Conservation (phyloP, 306 rosid genomes). For the Cucumis hystrix region DNA sequence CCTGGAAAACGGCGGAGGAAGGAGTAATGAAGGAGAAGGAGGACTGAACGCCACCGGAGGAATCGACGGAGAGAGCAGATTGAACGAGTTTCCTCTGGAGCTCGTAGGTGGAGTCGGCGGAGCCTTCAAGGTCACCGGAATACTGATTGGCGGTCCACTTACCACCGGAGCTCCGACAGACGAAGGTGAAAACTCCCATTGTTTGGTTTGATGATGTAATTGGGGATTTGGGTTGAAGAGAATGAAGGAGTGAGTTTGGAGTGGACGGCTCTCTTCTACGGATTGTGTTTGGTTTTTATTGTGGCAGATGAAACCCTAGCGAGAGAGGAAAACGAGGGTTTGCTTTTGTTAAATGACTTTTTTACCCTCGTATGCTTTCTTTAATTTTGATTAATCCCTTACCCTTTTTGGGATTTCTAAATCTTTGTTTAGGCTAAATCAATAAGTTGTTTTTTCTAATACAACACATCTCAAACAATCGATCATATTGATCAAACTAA, state of each 20-base stretch:
- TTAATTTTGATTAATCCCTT: neutral
- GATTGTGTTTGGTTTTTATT: neutral
- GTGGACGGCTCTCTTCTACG: neutral
- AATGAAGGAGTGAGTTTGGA: neutral
- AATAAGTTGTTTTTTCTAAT: too few relatives aligned
- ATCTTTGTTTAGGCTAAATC: too few relatives aligned
- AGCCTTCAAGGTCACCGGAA: conserved; percentile 67
- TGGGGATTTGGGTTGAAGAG: neutral
- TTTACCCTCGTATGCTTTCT: neutral
- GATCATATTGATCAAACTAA: too few relatives aligned
- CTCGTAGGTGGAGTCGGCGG: conserved; percentile 39
- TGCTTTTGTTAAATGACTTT: neutral
- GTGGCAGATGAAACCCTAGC: neutral
- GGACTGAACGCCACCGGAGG: conserved; percentile 61
- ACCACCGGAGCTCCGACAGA: conserved; percentile 41
- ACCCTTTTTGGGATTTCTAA: neutral
- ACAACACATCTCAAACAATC: too few relatives aligned
- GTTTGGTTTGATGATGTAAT: neutral
- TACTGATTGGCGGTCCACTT: conserved; percentile 66
- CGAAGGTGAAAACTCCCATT: conserved; percentile 86
- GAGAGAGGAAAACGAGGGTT: neutral
- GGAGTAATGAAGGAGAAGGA: conserved; percentile 63
- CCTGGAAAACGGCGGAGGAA: conserved; percentile 70
- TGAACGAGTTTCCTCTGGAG: conserved; percentile 74
- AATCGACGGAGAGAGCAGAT: conserved; percentile 48